Conservation (phyloP, 192 early-diverging fungal genomes). For the Dissophora globulifera region DNA sequence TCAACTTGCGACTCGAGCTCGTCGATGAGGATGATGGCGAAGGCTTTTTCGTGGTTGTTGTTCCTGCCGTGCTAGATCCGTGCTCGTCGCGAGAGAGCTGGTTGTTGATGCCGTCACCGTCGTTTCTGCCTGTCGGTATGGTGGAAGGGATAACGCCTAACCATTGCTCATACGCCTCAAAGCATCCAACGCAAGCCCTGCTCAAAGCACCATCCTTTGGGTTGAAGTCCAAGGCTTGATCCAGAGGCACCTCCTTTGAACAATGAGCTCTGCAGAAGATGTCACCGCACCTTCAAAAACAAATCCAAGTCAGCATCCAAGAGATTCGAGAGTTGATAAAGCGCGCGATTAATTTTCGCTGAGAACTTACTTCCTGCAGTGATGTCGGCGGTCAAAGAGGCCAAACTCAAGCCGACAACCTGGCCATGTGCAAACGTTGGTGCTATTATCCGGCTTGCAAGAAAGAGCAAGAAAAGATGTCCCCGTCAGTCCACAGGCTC, state of each 20-base stretch:
- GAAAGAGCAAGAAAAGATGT: not conserved
- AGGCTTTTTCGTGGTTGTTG: not conserved
- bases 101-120: not conserved
- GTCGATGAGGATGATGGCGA: not conserved
- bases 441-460: constrained; percentile 38
- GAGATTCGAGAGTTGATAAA: no score
- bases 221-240: constrained; percentile 42
- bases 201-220: constrained; percentile 28
- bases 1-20: constrained; percentile 6
- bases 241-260: constrained; percentile 39
- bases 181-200: constrained; percentile 41
- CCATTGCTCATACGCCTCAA: constrained; percentile 47
- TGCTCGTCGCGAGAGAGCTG: not conserved
- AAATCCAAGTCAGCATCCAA: no score
- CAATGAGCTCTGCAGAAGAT: constrained; percentile 51
- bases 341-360: no score
- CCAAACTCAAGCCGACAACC: constrained; percentile 35
- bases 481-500: not conserved
- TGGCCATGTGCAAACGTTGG: constrained; percentile 42
- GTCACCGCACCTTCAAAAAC: constrained; percentile 39
- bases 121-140: no score
- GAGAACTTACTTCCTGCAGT: constrained; percentile 43
- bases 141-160: constrained; percentile 19
- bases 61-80: not conserved
- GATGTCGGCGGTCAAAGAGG: constrained; percentile 47